Evolutionary conservation across 495 filamentous ascomycete species (phyloP), one percentile per base, ranked within the genome.

Genomic region (Hapsidospora chrysogenum): DNA sequence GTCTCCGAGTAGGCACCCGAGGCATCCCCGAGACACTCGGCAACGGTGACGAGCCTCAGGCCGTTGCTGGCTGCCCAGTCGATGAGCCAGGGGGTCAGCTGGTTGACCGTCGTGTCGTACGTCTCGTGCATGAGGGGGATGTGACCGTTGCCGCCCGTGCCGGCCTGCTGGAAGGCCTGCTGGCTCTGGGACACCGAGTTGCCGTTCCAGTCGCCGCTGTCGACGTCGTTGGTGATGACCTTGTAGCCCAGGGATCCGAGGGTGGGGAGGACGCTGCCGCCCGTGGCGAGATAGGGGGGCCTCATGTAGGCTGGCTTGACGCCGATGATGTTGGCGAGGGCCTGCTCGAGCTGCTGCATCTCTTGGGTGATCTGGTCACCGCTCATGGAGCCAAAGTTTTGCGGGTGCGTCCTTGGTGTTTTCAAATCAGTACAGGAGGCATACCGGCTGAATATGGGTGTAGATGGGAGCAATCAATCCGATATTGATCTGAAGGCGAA

Each of bases 121-220:
- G 54, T 59, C 58, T 71, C 67, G 41, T 71, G 67, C 65, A 70
- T 70, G 23, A 71, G 51, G 8, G 62, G 55, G 39, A 71, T 70
- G 30, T 69, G 65, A 3, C 64, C 66, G 30, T 60, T 58, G 5
- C 64, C 66, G 8, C 41, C 35, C 5, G 62, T 45, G 10, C 66
- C 66, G 1, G 66, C 62, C 26, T 49, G 42, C 19, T 45, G 35
- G 49, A 71, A 68, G 35, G 41, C 40, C 42, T 51, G 41, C 49
- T 66, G 20, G 49, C 55, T 62, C 50, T 60, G 52, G 38, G 41
- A 18, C 2, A 64, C 56, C 1, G 52, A 49, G 28, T 58, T 29
- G 47, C 56, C 58, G 53, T 69, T 66, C 66, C 67, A 70, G 49
- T 69, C 66, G 20, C 60, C 61, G 1, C 58, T 38, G 41, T 72